Percentiles rank a stretch among this genome's conserved stretches.
These are phyloP conservation scores for Skeletonema potamos DNA, from an alignment of 108 stramenopile species.

Conservation along the genomic window DNA sequence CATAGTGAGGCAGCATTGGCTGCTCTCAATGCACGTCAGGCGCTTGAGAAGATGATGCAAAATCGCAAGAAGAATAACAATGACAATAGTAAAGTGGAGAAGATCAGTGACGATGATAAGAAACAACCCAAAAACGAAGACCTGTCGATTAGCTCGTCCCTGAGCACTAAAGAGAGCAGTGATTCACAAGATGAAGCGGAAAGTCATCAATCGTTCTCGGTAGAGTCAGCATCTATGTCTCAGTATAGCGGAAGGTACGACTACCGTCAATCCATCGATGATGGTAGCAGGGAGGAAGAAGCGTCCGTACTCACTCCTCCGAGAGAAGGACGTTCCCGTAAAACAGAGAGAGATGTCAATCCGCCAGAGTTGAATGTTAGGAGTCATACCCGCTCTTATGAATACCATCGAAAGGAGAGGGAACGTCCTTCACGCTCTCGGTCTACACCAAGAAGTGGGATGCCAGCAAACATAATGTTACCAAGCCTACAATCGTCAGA, in stretches of 20 bases:
- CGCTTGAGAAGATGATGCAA: constrained; percentile 23
- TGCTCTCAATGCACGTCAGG: constrained; percentile 20
- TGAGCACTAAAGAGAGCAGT: neutral
- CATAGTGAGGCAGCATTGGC: constrained; percentile 30
- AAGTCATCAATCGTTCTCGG: neutral
- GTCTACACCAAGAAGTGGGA: neutral
- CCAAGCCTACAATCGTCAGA: neutral
- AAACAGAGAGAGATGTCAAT: neutral
- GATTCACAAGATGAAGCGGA: neutral
- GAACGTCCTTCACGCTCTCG: neutral
- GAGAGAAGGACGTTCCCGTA: neutral
- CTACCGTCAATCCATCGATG: neutral
- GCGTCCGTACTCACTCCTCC: neutral
- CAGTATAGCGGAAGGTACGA: neutral
- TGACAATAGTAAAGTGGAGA: neutral
- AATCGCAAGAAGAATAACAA: neutral
- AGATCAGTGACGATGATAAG: no score
- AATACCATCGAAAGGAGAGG: neutral
- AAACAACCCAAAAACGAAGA: neutral
- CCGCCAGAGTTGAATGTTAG: neutral
- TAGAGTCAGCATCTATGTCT: neutral
- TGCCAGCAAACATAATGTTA: neutral
- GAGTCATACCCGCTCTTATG: neutral
- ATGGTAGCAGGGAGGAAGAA: neutral
- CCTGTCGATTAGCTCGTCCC: neutral